A percentile compares a stretch with the other conserved stretches of the same genome.
Conservation (phyloP, 257 asterid genomes). For the Nicotiana obtusifolia region DNA sequence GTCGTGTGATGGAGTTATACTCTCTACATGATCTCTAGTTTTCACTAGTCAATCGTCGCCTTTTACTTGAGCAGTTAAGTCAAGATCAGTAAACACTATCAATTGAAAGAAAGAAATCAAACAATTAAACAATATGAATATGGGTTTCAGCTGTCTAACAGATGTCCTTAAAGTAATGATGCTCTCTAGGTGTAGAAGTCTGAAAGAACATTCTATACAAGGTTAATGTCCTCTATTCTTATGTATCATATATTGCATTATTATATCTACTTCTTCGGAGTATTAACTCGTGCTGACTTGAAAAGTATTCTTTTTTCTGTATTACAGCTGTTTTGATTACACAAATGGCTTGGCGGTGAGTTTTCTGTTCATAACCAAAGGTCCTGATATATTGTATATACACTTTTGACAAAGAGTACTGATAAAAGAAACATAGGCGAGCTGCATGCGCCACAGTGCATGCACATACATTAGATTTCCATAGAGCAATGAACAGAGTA, state of each 20-base stretch:
- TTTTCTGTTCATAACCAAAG: conserved; percentile 22
- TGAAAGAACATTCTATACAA: neutral
- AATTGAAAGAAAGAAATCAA: neutral
- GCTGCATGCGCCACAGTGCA: neutral
- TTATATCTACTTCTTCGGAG: neutral
- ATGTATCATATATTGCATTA: neutral
- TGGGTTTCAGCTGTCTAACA: neutral
- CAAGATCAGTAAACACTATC: neutral
- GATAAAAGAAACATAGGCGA: neutral
- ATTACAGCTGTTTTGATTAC: conserved; percentile 98
- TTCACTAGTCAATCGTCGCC: neutral
- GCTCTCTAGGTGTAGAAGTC: neutral
- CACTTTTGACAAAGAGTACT: neutral
- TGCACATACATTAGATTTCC: neutral
- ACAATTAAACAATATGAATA: neutral
- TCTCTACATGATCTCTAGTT: neutral
- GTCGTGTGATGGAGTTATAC: neutral
- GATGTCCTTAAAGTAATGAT: neutral
- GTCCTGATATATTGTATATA: neutral
- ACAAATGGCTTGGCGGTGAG: conserved; percentile 95
- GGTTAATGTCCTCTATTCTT: neutral
- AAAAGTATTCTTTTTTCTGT: conserved; percentile 11
- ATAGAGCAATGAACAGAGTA: neutral
- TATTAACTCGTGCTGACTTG: conserved; percentile 1
- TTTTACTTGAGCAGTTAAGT: neutral